Evolutionary conservation across 306 rosid species (phyloP).

Genomic region (Cicer cuneatum): DNA sequence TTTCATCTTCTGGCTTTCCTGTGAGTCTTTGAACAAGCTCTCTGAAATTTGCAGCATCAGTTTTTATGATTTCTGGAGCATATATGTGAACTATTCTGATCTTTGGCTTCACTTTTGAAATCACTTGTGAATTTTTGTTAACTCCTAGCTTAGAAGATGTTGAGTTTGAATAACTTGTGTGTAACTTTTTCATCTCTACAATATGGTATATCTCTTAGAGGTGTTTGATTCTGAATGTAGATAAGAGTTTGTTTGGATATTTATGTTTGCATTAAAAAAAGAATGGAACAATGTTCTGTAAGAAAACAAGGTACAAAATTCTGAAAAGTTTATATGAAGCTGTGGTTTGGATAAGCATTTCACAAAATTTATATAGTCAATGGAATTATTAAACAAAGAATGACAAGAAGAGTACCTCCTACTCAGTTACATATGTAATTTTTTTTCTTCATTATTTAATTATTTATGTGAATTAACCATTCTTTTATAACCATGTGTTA

Average conservation of each 20-base stretch:
- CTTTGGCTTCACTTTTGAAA: slow-evolving; percentile 56
- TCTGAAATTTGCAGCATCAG: slow-evolving; percentile 60
- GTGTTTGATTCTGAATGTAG: slow-evolving; percentile 38
- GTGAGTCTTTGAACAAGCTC: slow-evolving; percentile 65
- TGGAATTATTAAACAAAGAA: slow-evolving; percentile 41
- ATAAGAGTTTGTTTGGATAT: slow-evolving; percentile 19
- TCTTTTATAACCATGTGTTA: neutral
- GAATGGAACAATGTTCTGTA: neutral
- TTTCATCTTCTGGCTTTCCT: slow-evolving; percentile 50
- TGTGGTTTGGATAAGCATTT: slow-evolving; percentile 43
- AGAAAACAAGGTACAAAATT: slow-evolving; percentile 35
- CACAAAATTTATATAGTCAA: slow-evolving; percentile 43
- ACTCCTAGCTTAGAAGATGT: slow-evolving; percentile 47
- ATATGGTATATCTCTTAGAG: neutral
- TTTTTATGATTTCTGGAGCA: slow-evolving; percentile 62
- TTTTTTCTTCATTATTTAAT: slow-evolving; percentile 21
- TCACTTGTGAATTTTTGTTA: slow-evolving; percentile 46
- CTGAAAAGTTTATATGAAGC: slow-evolving; percentile 28
- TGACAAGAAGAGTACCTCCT: slow-evolving; percentile 19
- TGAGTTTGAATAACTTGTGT: slow-evolving; percentile 41
- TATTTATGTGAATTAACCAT: neutral
- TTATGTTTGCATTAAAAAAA: slow-evolving; percentile 5
- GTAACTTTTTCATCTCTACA: slow-evolving; percentile 52
- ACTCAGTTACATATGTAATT: slow-evolving; percentile 13
- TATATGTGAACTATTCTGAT: slow-evolving; percentile 56